phyloP scores from a whole-genome alignment of 192 early-diverging fungal species.

The Coemansia sp. region DNA sequence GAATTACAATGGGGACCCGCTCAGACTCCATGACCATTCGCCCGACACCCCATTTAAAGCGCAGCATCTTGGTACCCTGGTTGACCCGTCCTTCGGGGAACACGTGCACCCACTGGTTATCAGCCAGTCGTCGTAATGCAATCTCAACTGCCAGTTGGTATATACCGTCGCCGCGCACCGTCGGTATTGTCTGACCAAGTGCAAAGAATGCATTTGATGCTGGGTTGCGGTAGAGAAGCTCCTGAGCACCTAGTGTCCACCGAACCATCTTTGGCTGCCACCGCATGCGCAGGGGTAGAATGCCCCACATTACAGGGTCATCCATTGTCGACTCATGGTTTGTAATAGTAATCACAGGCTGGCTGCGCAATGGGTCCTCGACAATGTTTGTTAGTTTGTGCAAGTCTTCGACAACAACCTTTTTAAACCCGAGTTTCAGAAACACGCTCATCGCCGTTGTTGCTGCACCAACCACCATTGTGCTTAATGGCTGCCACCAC shows the following conservation, averaged over 20 bases:
- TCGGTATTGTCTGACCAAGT: conserved; percentile 79
- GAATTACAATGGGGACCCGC: conserved; percentile 65
- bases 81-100: conserved; percentile 82
- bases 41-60: conserved; percentile 86
- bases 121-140: conserved; percentile 64
- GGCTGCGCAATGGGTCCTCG: conserved; percentile 54
- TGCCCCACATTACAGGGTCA: conserved; percentile 75
- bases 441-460: conserved; percentile 24
- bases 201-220: conserved; percentile 61
- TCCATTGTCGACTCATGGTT: conserved; percentile 74
- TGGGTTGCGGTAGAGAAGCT: conserved; percentile 77
- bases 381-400: conserved; percentile 60
- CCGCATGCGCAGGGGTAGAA: conserved; percentile 59
- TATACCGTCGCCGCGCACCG: conserved; percentile 78
- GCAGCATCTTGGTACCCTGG: conserved; percentile 43
- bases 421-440: conserved; percentile 30
- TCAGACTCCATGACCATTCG: conserved; percentile 80
- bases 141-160: conserved; percentile 83
- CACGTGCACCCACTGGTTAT: conserved; percentile 82
- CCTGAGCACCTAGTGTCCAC: conserved; percentile 85
- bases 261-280: conserved; percentile 57
- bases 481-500: conserved; percentile 50
- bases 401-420: conserved; percentile 52
- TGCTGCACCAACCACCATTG: conserved; percentile 24
- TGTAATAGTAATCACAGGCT: conserved; percentile 69